Base-by-base conservation (phyloP, 352 stramenopile genomes). In the Phytopythium vexans region DNA sequence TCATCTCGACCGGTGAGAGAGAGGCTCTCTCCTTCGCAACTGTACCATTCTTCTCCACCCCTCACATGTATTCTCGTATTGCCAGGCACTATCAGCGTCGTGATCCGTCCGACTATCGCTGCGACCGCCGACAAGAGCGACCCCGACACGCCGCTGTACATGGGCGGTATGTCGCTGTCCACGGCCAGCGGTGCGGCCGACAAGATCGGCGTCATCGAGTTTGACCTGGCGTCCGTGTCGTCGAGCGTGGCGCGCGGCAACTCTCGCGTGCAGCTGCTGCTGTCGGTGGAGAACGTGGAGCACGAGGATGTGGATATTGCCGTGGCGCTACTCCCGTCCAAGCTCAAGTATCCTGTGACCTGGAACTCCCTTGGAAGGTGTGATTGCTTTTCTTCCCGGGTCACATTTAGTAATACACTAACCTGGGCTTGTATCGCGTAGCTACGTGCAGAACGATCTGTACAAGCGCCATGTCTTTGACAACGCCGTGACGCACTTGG, bases 181-280 rank as follows among this genome's bases (percentile, higher is more conserved):
- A 86, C 77, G 6, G 37, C 41, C 31, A 74, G 86, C 10, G 70
- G 64, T 42, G 48, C 66, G 12, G 49, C 70, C n/a, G 61, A 54
- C 32, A 84, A 79, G 54, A 72, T 94, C 38, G 83, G 79, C 3
- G 52, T 92, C 41, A 58, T 88, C 46, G 79, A 92, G 52, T 94
- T 88, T 37, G 74, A 84, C 21, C 65, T 94, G 4, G 62, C 62
- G 15, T 70, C 73, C 40, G 70, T 91, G 46, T 94, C 83, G 31
- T 50, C 70, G 5, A 89, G 79, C 35, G 68, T 92, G 39, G 54
- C 91, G 40, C 76, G 54, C 39, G 45, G 60, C 33, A 91, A 85
- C 57, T 89, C 81, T 35, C 78, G 81, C 16, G 80, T 87, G 34
- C 76, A 88, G 55, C 49, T 93, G 33, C 41, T 88, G n/a, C 52